Evolutionary conservation across 805 yeast genomes (phyloP).

Genomic region (Metschnikowia lochheadii): DNA sequence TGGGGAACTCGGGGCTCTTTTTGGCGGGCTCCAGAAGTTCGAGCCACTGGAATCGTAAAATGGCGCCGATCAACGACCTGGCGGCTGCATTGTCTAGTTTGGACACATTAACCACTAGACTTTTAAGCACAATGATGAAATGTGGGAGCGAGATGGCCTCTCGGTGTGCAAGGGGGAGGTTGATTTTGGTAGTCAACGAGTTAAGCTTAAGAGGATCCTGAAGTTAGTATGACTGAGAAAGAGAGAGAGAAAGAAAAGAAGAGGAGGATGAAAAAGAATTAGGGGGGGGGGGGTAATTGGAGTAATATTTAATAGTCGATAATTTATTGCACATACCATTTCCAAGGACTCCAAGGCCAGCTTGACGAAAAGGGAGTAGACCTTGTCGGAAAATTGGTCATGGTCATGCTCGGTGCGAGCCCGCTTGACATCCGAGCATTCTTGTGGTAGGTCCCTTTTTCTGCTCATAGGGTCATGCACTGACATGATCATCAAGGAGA

Average conservation of each 20-base stretch:
- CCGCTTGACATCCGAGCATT: conserved; percentile 18
- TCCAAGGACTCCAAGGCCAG: conserved; percentile 71
- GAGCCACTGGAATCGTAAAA: conserved; percentile 67
- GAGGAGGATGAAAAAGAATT: no score
- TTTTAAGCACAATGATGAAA: conserved; percentile 51
- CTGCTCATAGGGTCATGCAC: conserved; percentile 35
- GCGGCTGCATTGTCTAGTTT: conserved; percentile 59
- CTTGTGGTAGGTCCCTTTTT: conserved; percentile 23
- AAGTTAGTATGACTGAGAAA: background rate
- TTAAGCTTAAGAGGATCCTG: conserved; percentile 54
- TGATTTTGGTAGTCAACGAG: conserved; percentile 55
- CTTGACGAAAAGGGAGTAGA: conserved; percentile 47
- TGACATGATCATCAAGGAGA: conserved; percentile 32
- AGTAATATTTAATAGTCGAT: no score
- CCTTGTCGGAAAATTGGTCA: conserved; percentile 31
- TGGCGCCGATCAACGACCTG: conserved; percentile 51
- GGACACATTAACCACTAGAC: conserved; percentile 60
- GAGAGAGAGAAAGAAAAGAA: no score
- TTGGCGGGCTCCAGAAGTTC: conserved; percentile 27
- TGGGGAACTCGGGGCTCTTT: conserved; percentile 16
- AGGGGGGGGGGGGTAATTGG: no score
- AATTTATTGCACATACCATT: conserved; percentile 33
- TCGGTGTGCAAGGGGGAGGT: conserved; percentile 46
- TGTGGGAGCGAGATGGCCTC: conserved; percentile 54
- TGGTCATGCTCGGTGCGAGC: conserved; percentile 16